phyloP scores from a whole-genome alignment of 208 protist species.

The Acanthamoeba triangularis region DNA sequence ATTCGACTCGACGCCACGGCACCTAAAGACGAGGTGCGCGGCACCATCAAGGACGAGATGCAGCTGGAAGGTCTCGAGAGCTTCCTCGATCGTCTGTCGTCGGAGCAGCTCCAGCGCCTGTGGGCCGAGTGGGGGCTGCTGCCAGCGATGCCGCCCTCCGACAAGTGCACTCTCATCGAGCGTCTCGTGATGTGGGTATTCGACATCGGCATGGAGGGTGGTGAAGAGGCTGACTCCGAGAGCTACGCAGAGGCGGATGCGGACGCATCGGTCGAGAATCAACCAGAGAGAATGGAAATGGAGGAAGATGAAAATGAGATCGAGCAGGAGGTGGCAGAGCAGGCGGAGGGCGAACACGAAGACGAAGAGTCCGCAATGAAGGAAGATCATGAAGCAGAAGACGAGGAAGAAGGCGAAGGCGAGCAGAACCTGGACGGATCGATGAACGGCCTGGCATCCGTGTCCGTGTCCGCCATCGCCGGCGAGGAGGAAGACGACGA shows the following conservation, averaged over 20 bases:
- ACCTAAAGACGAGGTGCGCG: background rate
- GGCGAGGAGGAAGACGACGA: too few species aligned
- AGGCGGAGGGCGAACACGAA: background rate
- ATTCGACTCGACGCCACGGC: background rate
- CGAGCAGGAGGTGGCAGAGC: background rate
- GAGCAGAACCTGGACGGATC: too few species aligned
- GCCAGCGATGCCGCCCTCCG: background rate
- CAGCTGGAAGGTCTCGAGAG: background rate
- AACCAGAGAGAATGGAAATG: background rate
- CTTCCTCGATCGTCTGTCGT: background rate
- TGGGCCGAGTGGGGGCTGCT: background rate
- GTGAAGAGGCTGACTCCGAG: background rate
- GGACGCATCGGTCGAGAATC: too few species aligned
- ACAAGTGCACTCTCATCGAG: background rate
- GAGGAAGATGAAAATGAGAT: too few species aligned
- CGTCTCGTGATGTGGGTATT: conserved; percentile 13
- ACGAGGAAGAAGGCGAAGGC: too few species aligned
- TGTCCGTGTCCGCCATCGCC: too few species aligned
- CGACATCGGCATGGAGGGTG: background rate
- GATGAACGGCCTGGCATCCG: too few species aligned
- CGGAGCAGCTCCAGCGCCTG: background rate
- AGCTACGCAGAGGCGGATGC: background rate
- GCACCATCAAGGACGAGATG: background rate
- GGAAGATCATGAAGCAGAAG: too few species aligned
- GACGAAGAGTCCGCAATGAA: background rate